A percentile compares a stretch with the other conserved stretches of the same genome.
phyloP scores from a whole-genome alignment of 2,329 filamentous ascomycete genomes.

The Stagonosporopsis vannaccii region DNA sequence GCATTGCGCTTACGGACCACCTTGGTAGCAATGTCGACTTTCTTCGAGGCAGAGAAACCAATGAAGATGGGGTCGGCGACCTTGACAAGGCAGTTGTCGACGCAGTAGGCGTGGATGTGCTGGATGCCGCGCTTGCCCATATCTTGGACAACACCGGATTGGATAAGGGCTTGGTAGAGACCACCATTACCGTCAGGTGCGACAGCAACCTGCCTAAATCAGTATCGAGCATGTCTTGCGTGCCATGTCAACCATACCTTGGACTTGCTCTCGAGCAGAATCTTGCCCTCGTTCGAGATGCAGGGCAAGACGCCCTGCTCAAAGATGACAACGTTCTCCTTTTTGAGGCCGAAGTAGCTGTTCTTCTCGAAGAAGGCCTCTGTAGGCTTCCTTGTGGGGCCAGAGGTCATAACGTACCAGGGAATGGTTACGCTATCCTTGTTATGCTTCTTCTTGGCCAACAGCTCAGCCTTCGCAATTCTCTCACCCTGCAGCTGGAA shows the following conservation, averaged over 20 bases:
- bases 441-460: constrained; percentile 75
- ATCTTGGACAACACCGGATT: constrained; percentile 80
- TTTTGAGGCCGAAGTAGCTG: constrained; percentile 86
- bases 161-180: constrained; percentile 89
- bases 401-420: constrained; percentile 99
- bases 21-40: constrained; percentile 97
- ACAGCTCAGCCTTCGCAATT: constrained; percentile 82
- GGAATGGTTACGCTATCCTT: constrained; percentile 71
- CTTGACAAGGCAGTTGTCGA: constrained; percentile 98
- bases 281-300: constrained; percentile 97
- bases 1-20: constrained; percentile 98
- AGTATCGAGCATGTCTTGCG: constrained; percentile 14
- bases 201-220: constrained; percentile 72
- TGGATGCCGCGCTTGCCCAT: constrained; percentile 89
- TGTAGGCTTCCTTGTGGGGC: constrained; percentile 89
- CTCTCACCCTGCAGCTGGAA: constrained; percentile 98
- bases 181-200: constrained; percentile 97
- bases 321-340: constrained; percentile 89
- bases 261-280: constrained; percentile 87
- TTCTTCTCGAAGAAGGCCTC: constrained; percentile 91
- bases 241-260: constrained; percentile 60
- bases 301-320: constrained; percentile 97
- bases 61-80: constrained; percentile 97
- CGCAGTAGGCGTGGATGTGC: constrained; percentile 97
- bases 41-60: constrained; percentile 85